Conservation (phyloP, 768 basidiomycete genomes). For the Mycena floridula region DNA sequence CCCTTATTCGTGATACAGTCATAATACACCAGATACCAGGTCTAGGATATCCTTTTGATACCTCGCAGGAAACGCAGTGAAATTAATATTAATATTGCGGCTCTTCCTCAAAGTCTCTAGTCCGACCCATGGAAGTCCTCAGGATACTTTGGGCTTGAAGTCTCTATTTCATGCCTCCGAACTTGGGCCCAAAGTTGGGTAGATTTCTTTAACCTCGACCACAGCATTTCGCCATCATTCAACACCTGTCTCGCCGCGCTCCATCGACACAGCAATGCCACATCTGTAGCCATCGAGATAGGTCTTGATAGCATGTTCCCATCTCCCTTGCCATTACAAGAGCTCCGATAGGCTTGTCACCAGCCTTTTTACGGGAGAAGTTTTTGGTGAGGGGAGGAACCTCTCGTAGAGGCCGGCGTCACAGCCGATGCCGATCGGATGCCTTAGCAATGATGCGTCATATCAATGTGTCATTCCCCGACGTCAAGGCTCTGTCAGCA, state of each 20-base stretch:
- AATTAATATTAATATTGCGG: conserved; percentile 75
- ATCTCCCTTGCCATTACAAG: conserved; percentile 62
- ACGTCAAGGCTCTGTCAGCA: too few species aligned
- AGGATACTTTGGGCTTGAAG: conserved; percentile 83
- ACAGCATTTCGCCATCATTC: conserved; percentile 72
- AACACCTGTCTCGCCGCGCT: conserved; percentile 62
- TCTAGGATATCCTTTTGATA: too few species aligned
- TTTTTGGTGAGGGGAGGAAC: too few species aligned
- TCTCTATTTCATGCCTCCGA: conserved; percentile 64
- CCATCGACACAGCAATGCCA: conserved; percentile 45
- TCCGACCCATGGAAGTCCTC: conserved; percentile 83
- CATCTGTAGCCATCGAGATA: conserved; percentile 83
- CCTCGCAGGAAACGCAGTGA: too few species aligned
- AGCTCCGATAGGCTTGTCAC: too few species aligned
- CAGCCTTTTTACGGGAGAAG: too few species aligned
- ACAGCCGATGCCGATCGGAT: too few species aligned
- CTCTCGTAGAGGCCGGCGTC: too few species aligned
- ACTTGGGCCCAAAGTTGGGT: conserved; percentile 74
- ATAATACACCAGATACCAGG: too few species aligned
- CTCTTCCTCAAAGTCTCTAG: conserved; percentile 85
- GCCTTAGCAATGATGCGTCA: too few species aligned
- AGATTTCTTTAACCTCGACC: conserved; percentile 77
- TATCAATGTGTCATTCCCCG: too few species aligned
- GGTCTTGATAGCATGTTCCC: conserved; percentile 76
- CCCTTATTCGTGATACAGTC: too few species aligned